phyloP scores from a whole-genome alignment of 768 basidiomycete species.

The Hericium rajendrae region DNA sequence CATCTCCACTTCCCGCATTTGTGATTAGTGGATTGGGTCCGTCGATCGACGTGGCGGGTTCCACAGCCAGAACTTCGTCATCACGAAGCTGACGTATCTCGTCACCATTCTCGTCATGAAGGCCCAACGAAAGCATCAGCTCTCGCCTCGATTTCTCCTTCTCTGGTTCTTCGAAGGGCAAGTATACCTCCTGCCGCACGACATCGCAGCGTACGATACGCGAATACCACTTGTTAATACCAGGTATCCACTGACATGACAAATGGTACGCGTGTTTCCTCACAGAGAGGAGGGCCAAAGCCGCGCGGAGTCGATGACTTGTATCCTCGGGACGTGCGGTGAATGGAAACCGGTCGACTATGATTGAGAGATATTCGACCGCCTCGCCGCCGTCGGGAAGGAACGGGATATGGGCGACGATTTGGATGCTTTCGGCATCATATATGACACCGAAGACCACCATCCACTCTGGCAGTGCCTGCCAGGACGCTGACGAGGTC shows the following conservation, averaged over 20 bases:
- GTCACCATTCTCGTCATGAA: too few relatives aligned
- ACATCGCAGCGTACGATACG: too few relatives aligned
- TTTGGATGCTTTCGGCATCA: background rate
- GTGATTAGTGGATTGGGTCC: too few relatives aligned
- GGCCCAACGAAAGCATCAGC: too few relatives aligned
- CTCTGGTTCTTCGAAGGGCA: too few relatives aligned
- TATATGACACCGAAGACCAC: background rate
- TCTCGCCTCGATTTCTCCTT: too few relatives aligned
- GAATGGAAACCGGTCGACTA: background rate
- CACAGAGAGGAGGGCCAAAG: background rate
- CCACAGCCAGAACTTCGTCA: too few relatives aligned
- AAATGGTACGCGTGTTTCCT: background rate
- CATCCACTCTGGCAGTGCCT: background rate
- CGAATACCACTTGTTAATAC: background rate
- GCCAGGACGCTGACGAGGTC: background rate
- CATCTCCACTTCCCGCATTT: too few relatives aligned
- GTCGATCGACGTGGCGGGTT: too few relatives aligned
- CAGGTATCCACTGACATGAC: background rate
- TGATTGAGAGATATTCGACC: background rate
- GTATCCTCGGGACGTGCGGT: background rate
- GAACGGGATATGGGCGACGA: background rate
- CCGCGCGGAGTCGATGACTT: background rate
- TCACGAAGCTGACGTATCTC: too few relatives aligned
- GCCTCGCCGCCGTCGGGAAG: background rate
- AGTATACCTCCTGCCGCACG: too few relatives aligned